phyloP scores from a whole-genome alignment of 129 eudicot species.

The Lonicera japonica region DNA sequence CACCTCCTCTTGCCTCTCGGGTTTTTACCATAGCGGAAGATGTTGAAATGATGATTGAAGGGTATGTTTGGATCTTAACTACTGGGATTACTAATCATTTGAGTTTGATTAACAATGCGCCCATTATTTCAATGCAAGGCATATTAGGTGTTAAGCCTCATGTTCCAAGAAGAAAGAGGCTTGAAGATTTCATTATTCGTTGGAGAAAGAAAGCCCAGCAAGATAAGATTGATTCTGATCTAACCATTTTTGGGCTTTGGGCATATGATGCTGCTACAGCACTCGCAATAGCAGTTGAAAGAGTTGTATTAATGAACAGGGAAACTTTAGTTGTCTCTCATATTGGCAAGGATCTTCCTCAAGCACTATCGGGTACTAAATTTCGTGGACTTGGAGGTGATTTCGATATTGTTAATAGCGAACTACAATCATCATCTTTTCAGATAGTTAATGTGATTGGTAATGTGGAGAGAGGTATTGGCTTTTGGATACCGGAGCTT shows the following conservation, averaged over 20 bases:
- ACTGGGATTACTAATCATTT: conserved; percentile 26
- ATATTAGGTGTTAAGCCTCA: conserved; percentile 38
- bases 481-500: conserved; percentile 14
- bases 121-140: conserved; percentile 41
- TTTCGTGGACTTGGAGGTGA: conserved; percentile 28
- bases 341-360: conserved; percentile 5
- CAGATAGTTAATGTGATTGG: conserved; percentile 12
- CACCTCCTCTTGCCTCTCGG: conserved; percentile 15
- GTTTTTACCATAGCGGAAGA: conserved; percentile 27
- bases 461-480: conserved; percentile 9
- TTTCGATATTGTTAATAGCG: conserved; percentile 13
- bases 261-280: conserved; percentile 52
- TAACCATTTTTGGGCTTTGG: conserved; percentile 35
- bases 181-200: conserved; percentile 9
- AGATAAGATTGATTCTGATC: not conserved
- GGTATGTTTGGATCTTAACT: conserved; percentile 53
- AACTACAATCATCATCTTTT: conserved; percentile 3
- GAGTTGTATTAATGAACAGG: not conserved
- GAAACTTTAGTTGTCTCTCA: not conserved
- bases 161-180: conserved; percentile 26
- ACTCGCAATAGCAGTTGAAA: conserved; percentile 50
- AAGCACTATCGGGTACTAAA: not conserved
- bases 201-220: conserved; percentile 18
- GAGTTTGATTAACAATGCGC: not conserved
- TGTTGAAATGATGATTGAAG: conserved; percentile 45